Conservation (phyloP, 225 moss, liverwort and hornwort genomes). For the Marchantia polymorpha region DNA sequence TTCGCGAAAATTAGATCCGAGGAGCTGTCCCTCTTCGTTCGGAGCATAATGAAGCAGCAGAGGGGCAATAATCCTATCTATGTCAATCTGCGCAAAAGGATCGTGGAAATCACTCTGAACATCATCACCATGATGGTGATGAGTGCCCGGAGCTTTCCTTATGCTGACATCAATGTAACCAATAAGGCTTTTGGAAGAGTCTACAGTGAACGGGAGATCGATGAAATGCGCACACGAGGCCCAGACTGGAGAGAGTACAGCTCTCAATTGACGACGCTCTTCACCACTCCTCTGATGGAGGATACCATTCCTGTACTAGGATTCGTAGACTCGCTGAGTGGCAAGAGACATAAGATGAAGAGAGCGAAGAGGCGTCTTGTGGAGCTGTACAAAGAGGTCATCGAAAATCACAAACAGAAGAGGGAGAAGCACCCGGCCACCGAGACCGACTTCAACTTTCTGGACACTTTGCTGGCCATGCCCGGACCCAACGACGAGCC, state of each 20-base stretch:
- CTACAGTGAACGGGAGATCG: conserved; percentile 4
- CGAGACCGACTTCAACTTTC: neutral
- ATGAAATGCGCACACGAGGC: conserved; percentile 9
- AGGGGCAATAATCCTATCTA: conserved; percentile 3
- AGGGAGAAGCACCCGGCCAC: conserved; percentile 6
- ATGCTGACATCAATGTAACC: conserved; percentile 10
- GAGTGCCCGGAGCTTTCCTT: conserved; percentile 16
- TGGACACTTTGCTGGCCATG: conserved; percentile 12
- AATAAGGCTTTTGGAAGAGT: conserved; percentile 13
- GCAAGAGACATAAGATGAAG: conserved; percentile 10
- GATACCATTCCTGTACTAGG: conserved; percentile 11
- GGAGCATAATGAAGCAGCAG: conserved; percentile 21
- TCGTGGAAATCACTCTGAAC: conserved; percentile 10
- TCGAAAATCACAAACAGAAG: conserved; percentile 7
- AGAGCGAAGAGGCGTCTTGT: conserved; percentile 13
- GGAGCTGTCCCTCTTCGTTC: conserved; percentile 16
- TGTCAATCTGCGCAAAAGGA: conserved; percentile 12
- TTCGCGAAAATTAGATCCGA: conserved; percentile 9
- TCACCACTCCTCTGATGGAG: conserved; percentile 11
- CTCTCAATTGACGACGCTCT: neutral
- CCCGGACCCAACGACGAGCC: conserved; percentile 12
- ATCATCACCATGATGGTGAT: conserved; percentile 22
- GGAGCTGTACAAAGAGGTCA: conserved; percentile 17
- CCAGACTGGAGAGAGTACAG: conserved; percentile 24
- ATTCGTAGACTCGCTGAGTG: neutral